These are phyloP conservation scores for Xerocomellus intermedius DNA, from an alignment of 768 basidiomycete genomes.

Conservation along the genomic window DNA sequence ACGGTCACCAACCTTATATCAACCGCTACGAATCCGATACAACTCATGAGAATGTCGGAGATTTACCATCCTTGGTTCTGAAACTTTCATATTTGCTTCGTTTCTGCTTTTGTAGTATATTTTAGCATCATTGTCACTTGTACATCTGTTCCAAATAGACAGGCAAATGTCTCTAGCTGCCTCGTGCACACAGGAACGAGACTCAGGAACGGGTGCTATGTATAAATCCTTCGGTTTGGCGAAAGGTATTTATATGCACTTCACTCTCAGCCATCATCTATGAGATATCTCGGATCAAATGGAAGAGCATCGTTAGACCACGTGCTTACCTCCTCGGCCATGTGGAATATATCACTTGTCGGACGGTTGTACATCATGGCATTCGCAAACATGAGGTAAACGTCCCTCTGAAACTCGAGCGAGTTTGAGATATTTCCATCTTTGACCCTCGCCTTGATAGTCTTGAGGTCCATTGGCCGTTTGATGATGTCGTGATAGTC, in stretches of 20 bases:
- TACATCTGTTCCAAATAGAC: conserved; percentile 2
- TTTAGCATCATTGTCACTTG: not conserved
- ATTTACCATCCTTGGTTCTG: conserved; percentile 86
- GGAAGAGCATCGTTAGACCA: not conserved
- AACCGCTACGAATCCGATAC: conserved; percentile 80
- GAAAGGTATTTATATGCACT: conserved; percentile 60
- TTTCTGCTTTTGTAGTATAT: not conserved
- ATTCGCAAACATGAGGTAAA: conserved; percentile 93
- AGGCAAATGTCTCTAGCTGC: not conserved
- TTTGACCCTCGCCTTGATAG: conserved; percentile 81
- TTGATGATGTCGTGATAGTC: conserved; percentile 92
- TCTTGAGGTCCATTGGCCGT: conserved; percentile 94
- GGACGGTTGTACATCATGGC: conserved; percentile 96
- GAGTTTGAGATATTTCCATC: conserved; percentile 81
- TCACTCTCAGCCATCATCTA: conserved; percentile 81
- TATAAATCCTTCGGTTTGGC: conserved; percentile 74
- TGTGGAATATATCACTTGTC: conserved; percentile 78
- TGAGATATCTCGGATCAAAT: not conserved
- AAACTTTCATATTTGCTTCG: not conserved
- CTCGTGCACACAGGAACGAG: not conserved
- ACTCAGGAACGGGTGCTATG: conserved; percentile 37
- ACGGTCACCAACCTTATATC: conserved; percentile 82
- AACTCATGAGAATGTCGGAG: conserved; percentile 84
- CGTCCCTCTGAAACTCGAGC: conserved; percentile 85
- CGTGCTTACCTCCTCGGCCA: conserved; percentile 83